Conservation (phyloP, 805 yeast species). For the Brettanomyces nanus region DNA sequence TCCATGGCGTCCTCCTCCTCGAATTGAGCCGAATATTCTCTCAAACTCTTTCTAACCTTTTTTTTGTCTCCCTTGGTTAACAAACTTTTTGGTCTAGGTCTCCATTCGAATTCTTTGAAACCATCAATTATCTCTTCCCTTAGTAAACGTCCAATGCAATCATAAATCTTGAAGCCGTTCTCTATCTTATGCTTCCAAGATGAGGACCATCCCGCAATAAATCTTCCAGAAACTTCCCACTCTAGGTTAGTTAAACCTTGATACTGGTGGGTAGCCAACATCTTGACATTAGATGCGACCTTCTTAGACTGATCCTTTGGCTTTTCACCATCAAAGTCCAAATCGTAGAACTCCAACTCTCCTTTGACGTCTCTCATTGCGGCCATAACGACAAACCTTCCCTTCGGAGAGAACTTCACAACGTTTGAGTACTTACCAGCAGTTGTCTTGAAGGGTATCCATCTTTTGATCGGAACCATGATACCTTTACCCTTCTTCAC, state of each 20-base stretch:
- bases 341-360: slow-evolving; percentile 78
- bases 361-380: slow-evolving; percentile 36
- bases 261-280: slow-evolving; percentile 55
- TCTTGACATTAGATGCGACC: slow-evolving; percentile 50
- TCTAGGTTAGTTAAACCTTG: slow-evolving; percentile 73
- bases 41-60: slow-evolving; percentile 83
- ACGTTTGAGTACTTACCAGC: slow-evolving; percentile 62
- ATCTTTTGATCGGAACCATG: slow-evolving; percentile 18
- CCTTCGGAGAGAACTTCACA: slow-evolving; percentile 84
- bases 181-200: slow-evolving; percentile 76
- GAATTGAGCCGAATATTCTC: slow-evolving; percentile 85
- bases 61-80: slow-evolving; percentile 74
- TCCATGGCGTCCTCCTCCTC: slow-evolving; percentile 95
- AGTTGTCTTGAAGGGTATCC: slow-evolving; percentile 46
- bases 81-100: slow-evolving; percentile 87
- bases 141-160: slow-evolving; percentile 69
- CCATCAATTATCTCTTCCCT: slow-evolving; percentile 74
- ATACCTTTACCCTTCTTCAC: slow-evolving; percentile 29
- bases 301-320: slow-evolving; percentile 35
- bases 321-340: slow-evolving; percentile 67
- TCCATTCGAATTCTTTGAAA: slow-evolving; percentile 88
- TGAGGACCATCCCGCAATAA: slow-evolving; percentile 81
- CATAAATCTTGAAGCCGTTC: slow-evolving; percentile 85
- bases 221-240: slow-evolving; percentile 98
- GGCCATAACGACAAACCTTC: slow-evolving; percentile 66